phyloP scores from a whole-genome alignment of 2,329 filamentous ascomycete species.

The Neoscytalidium dimidiatum region DNA sequence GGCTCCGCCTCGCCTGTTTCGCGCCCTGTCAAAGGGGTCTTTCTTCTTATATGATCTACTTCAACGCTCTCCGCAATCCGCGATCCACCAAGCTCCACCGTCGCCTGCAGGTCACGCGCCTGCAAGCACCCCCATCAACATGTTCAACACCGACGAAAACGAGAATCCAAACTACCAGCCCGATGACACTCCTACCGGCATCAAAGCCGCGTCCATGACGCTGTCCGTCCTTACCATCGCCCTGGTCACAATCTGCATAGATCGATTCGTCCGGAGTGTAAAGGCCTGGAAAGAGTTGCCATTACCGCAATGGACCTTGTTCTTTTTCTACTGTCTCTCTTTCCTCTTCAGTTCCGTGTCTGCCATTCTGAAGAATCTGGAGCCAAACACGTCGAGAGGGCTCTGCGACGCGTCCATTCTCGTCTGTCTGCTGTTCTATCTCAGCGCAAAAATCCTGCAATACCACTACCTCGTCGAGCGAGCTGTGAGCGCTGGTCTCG shows the following conservation, averaged over 20 bases:
- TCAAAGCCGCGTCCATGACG: conserved; percentile 10
- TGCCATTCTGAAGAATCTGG: background rate
- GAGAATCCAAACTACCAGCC: background rate
- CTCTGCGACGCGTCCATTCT: conserved; percentile 9
- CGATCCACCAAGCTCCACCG: conserved; percentile 2
- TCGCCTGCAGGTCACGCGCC: conserved; percentile 1
- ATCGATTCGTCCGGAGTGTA: conserved; percentile 5
- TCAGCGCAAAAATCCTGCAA: conserved; percentile 67
- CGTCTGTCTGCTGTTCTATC: conserved; percentile 55
- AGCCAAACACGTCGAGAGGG: background rate
- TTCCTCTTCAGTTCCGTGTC: conserved; percentile 9
- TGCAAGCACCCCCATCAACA: background rate
- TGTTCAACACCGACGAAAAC: background rate
- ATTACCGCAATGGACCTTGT: background rate
- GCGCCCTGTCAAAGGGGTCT: background rate
- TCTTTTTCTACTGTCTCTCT: background rate
- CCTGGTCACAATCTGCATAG: background rate
- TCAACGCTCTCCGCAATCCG: background rate
- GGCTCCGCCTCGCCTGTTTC: background rate
- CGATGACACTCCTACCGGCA: background rate
- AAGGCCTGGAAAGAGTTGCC: conserved; percentile 1
- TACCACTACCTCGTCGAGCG: conserved; percentile 68
- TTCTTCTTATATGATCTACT: conserved; percentile 6
- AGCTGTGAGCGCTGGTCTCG: conserved; percentile 51
- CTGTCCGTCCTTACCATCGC: conserved; percentile 11